Evolutionary conservation across 345 rosid genomes (phyloP), one percentile per base, ranked within the genome.

Genomic region (Salix caprea): DNA sequence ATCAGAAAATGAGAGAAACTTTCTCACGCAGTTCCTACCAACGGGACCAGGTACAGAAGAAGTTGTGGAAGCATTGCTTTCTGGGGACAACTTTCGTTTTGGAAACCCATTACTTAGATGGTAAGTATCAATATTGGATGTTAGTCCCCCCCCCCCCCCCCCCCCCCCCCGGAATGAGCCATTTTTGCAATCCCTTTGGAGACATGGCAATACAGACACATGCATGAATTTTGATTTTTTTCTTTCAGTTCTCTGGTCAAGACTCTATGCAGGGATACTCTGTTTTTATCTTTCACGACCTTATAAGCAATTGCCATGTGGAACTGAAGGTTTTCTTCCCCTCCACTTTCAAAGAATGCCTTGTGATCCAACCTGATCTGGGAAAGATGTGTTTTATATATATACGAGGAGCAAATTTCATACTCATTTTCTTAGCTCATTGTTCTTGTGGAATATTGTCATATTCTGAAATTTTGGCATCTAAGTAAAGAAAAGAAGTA

Each of bases 11-110:
- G 99, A 96, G 85, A 84, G 90, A 79, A 82, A 84, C 44, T 82
- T 48, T 83, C 94, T 96, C 64, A 77, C 58, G 84, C 97, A 94
- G 71, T 92, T 92, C 84, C 95, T 96, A 71, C 99, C 99, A n/a
- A 69, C 69, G 42, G 97, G 87, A 74, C 64, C 79, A 67, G 91
- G 85, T 70, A 79, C 82, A 26, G 89, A 84, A 73, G 85, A 91
- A 80, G 82, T 84, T 75, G 89, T 92, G 75, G 84, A 85, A 73
- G 75, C 86, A 37, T 80, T 96, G 86, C 89, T 92, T 82, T 82
- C 84, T 19, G 97, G 94, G 78, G 90, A 92, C 26, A 90, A 90
- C 87, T 87, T 93, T 56, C 91, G 90, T 80, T 93, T 93, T 74
- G 97, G 97, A 77, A 96, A 89, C 84, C 97, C 94, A 79, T 85